Percentiles rank a stretch among this genome's conserved stretches.
These are phyloP conservation scores for Vachellia pachyceras DNA, from an alignment of 306 rosid species.

Conservation along the genomic window DNA sequence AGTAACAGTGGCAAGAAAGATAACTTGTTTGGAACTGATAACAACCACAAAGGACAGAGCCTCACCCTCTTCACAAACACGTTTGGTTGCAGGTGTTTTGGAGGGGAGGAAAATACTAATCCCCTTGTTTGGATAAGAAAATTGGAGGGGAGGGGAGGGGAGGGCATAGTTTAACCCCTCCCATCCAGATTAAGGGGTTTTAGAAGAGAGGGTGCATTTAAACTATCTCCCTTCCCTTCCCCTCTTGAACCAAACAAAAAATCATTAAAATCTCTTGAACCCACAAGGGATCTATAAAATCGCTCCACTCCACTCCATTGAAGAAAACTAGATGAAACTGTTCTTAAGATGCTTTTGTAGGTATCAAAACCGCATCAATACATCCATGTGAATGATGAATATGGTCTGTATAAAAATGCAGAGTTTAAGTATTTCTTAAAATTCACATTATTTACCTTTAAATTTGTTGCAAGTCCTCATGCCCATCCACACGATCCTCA, in stretches of 20 bases:
- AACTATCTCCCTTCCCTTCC: too few species aligned
- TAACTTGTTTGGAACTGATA: not conserved
- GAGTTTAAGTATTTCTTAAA: constrained; percentile 1
- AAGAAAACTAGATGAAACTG: not conserved
- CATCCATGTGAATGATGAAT: constrained; percentile 2
- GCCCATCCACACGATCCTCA: not conserved
- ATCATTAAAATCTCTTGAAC: too few species aligned
- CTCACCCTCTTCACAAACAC: not conserved
- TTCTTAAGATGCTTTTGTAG: not conserved
- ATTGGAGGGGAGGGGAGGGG: too few species aligned
- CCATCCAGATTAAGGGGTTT: too few species aligned
- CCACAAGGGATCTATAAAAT: too few species aligned
- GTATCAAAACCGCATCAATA: constrained; percentile 4
- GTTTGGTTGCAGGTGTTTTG: too few species aligned
- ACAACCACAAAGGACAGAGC: not conserved
- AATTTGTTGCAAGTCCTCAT: constrained; percentile 4
- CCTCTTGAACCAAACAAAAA: too few species aligned
- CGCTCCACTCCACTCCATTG: too few species aligned
- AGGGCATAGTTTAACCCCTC: too few species aligned
- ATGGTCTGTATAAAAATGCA: not conserved
- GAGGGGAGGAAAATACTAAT: too few species aligned
- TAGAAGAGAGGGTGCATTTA: too few species aligned
- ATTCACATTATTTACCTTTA: constrained; percentile 36
- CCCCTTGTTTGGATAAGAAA: too few species aligned
- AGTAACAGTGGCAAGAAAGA: not conserved